Evolutionary conservation across 2,329 filamentous ascomycete genomes (phyloP), one percentile per base, ranked within the genome.

Genomic region (Diaporthe sp.): DNA sequence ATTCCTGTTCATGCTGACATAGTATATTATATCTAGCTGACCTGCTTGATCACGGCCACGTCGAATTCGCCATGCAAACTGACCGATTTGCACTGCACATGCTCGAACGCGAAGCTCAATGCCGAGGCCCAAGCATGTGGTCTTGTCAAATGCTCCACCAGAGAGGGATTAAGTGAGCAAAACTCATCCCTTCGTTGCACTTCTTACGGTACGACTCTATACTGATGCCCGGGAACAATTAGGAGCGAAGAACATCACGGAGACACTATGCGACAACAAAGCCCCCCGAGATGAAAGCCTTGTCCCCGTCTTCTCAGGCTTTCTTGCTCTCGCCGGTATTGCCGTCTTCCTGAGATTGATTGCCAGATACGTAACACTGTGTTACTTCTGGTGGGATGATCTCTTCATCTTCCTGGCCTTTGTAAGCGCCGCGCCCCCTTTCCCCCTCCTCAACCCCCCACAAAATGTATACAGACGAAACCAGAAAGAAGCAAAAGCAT

Each of bases 331-430:
- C 6, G 46, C 65, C 12, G 65, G 46, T 19, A 22, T 53, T 39
- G 65, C 65, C 4, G 65, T 68, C 31, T 25, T 31, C 15, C 46
- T 68, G 15, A 68, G 65, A 39, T 15, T 68, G 4, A 15, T 53
- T 5, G 65, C 65, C 46, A 51, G 65, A 42, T 53, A 42, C 9
- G 7, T 68, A 19, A 68, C 65, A 9, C 13, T 68, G 15, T 68
- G 65, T 42, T 68, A 53, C 65, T 68, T 68, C 46, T 68, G 65
- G 65, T 68, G 65, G 65, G 65, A 68, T 53, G 65, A 68, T 28
- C 65, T 68, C 46, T 68, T 34, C 31, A 68, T 68, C 34, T 68
- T 68, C 46, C 65, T 68, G 22, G 65, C 46, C 22, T 68, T 68
- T 13, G 65, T 68, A 37, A 68, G 65, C 22, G 13, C 28, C 15